These are phyloP conservation scores for Barnettozyma vustinii DNA, from an alignment of 805 yeast genomes.

Conservation along the genomic window DNA sequence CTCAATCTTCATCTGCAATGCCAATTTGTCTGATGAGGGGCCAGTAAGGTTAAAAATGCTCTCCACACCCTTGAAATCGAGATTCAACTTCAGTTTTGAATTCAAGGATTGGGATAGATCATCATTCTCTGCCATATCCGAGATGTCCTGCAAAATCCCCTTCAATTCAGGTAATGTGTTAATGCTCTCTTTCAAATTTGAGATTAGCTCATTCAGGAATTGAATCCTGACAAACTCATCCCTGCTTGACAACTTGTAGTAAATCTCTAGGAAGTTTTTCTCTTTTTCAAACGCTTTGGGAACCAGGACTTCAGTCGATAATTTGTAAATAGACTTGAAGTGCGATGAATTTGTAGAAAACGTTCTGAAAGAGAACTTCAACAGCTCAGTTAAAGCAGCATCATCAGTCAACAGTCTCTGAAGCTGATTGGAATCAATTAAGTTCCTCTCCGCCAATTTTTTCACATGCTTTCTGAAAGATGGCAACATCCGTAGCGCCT, in stretches of 20 bases:
- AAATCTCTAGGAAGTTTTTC: constrained; percentile 18
- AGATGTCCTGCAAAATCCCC: constrained; percentile 10
- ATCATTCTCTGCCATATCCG: constrained; percentile 5
- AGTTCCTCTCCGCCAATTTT: constrained; percentile 6
- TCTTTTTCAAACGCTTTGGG: constrained; percentile 12
- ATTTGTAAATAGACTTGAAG: constrained; percentile 15
- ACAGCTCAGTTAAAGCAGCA: constrained; percentile 8
- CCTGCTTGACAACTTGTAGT: constrained; percentile 18
- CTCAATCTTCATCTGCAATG: constrained; percentile 21
- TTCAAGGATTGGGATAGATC: constrained; percentile 13
- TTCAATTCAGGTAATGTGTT: constrained; percentile 6
- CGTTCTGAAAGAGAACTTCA: constrained; percentile 14
- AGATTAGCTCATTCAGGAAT: constrained; percentile 20
- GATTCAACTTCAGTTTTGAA: constrained; percentile 11
- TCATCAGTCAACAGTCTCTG: constrained; percentile 19
- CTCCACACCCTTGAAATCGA: constrained; percentile 1
- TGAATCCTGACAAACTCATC: constrained; percentile 22
- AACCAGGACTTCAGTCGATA: constrained; percentile 16
- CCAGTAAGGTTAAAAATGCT: not conserved
- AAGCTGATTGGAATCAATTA: constrained; percentile 7
- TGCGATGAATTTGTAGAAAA: constrained; percentile 15
- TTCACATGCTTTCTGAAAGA: constrained; percentile 29
- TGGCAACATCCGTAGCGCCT: constrained; percentile 30
- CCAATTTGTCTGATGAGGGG: constrained; percentile 3
- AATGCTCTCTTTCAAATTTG: constrained; percentile 11